phyloP scores from a whole-genome alignment of 2,329 filamentous ascomycete genomes.

The Neonectria neomacrospora region DNA sequence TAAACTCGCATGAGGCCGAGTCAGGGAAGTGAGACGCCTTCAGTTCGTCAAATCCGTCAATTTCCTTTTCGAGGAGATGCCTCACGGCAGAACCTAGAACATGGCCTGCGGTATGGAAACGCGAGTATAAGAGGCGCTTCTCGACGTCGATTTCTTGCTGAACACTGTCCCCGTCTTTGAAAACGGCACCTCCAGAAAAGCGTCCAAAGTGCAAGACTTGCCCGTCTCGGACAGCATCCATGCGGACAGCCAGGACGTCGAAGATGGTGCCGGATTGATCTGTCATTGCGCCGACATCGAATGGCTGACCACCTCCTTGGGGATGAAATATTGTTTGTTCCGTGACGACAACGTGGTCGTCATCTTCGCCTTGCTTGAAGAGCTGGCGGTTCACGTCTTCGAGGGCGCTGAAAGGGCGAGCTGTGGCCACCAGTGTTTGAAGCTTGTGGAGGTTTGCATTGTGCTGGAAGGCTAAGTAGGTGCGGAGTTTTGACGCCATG shows the following conservation, averaged over 20 bases:
- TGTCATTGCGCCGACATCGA: constrained; percentile 70
- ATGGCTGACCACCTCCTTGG: constrained; percentile 80
- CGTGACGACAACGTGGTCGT: constrained; percentile 69
- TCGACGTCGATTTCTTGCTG: constrained; percentile 69
- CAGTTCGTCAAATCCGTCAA: constrained; percentile 69
- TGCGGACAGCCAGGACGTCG: constrained; percentile 67
- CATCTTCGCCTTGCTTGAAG: constrained; percentile 65
- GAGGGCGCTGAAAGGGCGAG: constrained; percentile 61
- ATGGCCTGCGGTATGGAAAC: constrained; percentile 79
- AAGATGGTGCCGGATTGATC: constrained; percentile 51
- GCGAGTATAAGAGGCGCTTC: constrained; percentile 71
- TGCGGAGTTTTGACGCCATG: constrained; percentile 38
- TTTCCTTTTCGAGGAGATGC: constrained; percentile 62
- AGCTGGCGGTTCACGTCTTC: constrained; percentile 63
- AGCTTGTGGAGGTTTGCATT: constrained; percentile 57
- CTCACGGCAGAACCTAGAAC: constrained; percentile 76
- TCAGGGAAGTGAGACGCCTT: constrained; percentile 80
- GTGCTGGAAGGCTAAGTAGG: constrained; percentile 56
- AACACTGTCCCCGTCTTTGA: constrained; percentile 57
- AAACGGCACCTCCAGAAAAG: constrained; percentile 54
- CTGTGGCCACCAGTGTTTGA: constrained; percentile 56
- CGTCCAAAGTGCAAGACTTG: constrained; percentile 74
- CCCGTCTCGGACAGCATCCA: constrained; percentile 59
- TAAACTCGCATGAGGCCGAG: constrained; percentile 74
- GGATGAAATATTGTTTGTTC: constrained; percentile 78